A percentile compares a stretch with the other conserved stretches of the same genome.
phyloP scores from a whole-genome alignment of 176 grass and related monocot species.

The Saccharum spontaneum region DNA sequence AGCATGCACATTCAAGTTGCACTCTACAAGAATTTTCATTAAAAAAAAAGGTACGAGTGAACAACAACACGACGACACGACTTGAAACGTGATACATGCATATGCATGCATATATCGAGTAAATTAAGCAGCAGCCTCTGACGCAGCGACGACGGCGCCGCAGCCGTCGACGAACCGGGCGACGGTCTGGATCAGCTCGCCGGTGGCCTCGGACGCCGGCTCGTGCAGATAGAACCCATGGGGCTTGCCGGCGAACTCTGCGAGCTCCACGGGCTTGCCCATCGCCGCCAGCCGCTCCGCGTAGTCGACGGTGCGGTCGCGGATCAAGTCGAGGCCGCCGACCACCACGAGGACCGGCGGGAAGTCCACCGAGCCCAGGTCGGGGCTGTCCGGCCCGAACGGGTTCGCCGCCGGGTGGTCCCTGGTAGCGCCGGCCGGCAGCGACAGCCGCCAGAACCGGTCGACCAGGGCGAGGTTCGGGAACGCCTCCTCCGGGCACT shows the following conservation, averaged over 20 bases:
- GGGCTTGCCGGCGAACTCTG: slow-evolving; percentile 61
- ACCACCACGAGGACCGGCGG: slow-evolving; percentile 58
- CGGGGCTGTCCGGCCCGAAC: slow-evolving; percentile 62
- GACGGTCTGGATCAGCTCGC: slow-evolving; percentile 56
- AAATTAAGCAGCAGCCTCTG: not conserved
- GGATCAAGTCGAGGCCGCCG: slow-evolving; percentile 62
- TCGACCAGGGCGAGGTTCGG: slow-evolving; percentile 60
- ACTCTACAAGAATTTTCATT: no score
- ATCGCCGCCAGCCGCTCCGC: slow-evolving; percentile 43
- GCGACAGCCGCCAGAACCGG: slow-evolving; percentile 83
- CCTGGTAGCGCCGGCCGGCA: slow-evolving; percentile 56
- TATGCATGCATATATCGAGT: no score
- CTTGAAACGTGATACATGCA: no score
- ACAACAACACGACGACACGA: no score
- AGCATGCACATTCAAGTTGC: no score
- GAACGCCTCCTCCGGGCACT: slow-evolving; percentile 53
- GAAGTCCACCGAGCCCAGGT: slow-evolving; percentile 41
- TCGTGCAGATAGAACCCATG: slow-evolving; percentile 88
- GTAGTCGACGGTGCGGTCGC: slow-evolving; percentile 71
- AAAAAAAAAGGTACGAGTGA: no score
- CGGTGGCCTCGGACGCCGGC: slow-evolving; percentile 59
- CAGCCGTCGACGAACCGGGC: slow-evolving; percentile 42
- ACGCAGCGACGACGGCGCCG: not conserved
- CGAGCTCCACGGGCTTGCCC: slow-evolving; percentile 68
- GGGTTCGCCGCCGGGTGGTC: slow-evolving; percentile 80